Conservation (phyloP, 2,329 filamentous ascomycete species). For the Nigrograna mackinnonii region DNA sequence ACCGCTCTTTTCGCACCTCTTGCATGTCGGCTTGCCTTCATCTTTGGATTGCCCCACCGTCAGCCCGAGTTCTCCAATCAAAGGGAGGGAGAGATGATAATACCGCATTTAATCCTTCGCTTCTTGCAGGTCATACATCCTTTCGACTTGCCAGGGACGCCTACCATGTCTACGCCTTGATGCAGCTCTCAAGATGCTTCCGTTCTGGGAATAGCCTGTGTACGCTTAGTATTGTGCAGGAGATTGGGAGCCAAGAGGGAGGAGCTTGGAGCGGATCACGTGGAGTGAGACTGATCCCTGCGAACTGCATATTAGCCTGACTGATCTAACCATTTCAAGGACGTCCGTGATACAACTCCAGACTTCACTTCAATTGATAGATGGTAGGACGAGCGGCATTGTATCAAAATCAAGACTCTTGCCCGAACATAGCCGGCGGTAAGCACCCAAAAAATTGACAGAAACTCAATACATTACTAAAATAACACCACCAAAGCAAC, state of each 20-base stretch:
- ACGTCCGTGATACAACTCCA: neutral
- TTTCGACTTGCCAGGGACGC: constrained; percentile 5
- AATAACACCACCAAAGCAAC: too few relatives aligned
- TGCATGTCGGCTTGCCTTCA: constrained; percentile 16
- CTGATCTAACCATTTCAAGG: constrained; percentile 1
- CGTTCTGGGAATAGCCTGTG: constrained; percentile 1
- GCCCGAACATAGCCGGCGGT: too few relatives aligned
- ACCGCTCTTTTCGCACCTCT: constrained; percentile 14
- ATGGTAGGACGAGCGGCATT: too few relatives aligned
- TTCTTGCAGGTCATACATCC: constrained; percentile 6
- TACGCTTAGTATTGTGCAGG: too few relatives aligned
- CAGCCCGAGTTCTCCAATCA: neutral
- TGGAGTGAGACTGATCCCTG: constrained; percentile 2
- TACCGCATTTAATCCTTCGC: constrained; percentile 6
- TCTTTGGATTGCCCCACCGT: constrained; percentile 5
- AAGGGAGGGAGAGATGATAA: too few relatives aligned
- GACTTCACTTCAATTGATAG: neutral
- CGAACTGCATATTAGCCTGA: neutral
- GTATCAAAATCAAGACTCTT: too few relatives aligned
- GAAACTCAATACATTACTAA: too few relatives aligned
- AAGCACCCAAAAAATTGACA: too few relatives aligned
- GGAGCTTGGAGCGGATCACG: neutral
- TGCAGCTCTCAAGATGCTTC: constrained; percentile 5
- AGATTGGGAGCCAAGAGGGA: neutral
- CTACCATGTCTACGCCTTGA: constrained; percentile 1